These are phyloP conservation scores for Stephanodiscus minutulus DNA, from an alignment of 108 stramenopile species.

Conservation along the genomic window DNA sequence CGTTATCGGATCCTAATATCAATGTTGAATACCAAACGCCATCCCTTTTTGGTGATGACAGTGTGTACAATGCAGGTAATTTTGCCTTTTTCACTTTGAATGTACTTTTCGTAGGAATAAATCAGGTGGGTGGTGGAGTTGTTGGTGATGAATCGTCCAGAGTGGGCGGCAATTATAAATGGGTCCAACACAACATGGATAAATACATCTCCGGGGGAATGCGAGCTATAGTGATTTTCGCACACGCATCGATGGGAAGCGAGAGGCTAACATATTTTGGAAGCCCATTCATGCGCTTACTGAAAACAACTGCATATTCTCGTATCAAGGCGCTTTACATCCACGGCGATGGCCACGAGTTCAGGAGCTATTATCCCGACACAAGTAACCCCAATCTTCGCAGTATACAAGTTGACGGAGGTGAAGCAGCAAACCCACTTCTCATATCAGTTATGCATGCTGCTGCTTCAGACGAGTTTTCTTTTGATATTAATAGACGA, in stretches of 20 bases:
- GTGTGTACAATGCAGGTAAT: constrained; percentile 15
- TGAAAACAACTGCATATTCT: constrained; percentile 18
- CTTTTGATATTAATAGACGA: constrained; percentile 25
- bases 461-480: constrained; percentile 3
- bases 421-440: constrained; percentile 31
- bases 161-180: constrained; percentile 28
- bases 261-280: constrained; percentile 29
- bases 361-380: constrained; percentile 13
- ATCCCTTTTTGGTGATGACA: background rate
- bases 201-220: constrained; percentile 22
- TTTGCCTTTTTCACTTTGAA: constrained; percentile 34
- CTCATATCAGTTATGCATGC: constrained; percentile 25
- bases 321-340: constrained; percentile 26
- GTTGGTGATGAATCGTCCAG: constrained; percentile 33
- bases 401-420: constrained; percentile 26
- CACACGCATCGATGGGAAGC: constrained; percentile 28
- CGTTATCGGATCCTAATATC: constrained; percentile 20
- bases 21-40: constrained; percentile 14
- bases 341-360: constrained; percentile 41
- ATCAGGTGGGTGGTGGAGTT: constrained; percentile 33
- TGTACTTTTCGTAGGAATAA: constrained; percentile 32
- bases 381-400: constrained; percentile 20
- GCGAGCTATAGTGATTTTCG: constrained; percentile 36
- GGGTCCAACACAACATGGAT: constrained; percentile 35
- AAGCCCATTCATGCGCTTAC: constrained; percentile 23